These are phyloP conservation scores for Inga laurina DNA, from an alignment of 306 rosid species.

Conservation along the genomic window DNA sequence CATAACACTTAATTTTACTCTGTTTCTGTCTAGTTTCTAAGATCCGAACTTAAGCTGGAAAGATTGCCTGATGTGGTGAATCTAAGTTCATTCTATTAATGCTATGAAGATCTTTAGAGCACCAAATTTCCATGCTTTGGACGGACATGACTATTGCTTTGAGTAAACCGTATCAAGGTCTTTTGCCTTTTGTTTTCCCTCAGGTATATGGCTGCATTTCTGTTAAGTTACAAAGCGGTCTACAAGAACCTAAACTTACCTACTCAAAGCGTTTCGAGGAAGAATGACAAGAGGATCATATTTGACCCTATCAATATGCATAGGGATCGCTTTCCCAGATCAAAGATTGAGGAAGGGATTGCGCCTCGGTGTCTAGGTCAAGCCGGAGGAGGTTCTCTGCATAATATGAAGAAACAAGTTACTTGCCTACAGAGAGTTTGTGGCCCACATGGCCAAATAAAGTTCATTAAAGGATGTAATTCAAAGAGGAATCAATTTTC, in stretches of 20 bases:
- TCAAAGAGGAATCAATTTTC: slow-evolving; percentile 22
- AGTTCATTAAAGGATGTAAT: slow-evolving; percentile 35
- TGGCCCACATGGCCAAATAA: slow-evolving; percentile 18
- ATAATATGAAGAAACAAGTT: slow-evolving; percentile 6
- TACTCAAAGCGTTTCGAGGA: slow-evolving; percentile 19
- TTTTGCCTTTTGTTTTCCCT: not conserved
- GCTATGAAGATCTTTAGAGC: slow-evolving; percentile 5
- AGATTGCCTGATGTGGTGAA: not conserved
- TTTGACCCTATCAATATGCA: slow-evolving; percentile 13
- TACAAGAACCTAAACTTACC: slow-evolving; percentile 40
- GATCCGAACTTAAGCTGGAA: not conserved
- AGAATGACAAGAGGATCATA: slow-evolving; percentile 30
- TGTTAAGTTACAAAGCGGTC: slow-evolving; percentile 46
- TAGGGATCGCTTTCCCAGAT: slow-evolving; percentile 11
- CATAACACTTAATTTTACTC: not conserved
- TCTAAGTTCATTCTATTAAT: not conserved
- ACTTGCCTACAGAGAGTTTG: not conserved
- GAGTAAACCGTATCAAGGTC: not conserved
- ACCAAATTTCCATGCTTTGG: not conserved
- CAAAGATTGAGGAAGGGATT: slow-evolving; percentile 20
- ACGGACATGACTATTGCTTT: not conserved
- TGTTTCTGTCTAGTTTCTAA: not conserved
- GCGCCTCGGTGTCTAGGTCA: slow-evolving; percentile 9
- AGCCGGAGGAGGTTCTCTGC: slow-evolving; percentile 30
- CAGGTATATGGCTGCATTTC: slow-evolving; percentile 68